Conservation (phyloP, 192 early-diverging fungal species). For the Coemansia sp. region DNA sequence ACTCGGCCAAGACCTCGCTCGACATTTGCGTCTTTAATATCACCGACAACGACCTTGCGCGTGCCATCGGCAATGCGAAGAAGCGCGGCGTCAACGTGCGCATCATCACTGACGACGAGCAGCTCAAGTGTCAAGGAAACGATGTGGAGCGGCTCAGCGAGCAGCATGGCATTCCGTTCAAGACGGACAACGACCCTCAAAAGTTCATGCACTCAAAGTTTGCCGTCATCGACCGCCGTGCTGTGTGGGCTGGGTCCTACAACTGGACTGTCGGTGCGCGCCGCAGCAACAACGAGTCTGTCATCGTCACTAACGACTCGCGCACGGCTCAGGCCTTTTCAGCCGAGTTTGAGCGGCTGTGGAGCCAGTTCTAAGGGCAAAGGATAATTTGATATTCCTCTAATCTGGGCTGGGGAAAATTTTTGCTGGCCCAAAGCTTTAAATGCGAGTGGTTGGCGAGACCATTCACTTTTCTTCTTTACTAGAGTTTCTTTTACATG, state of each 20-base stretch:
- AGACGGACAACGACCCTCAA: slow-evolving; percentile 48
- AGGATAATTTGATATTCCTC: background rate
- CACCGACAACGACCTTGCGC: slow-evolving; percentile 71
- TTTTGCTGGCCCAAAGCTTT: background rate
- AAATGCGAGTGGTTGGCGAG: background rate
- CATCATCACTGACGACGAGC: slow-evolving; percentile 73
- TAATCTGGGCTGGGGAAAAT: slow-evolving; percentile 3
- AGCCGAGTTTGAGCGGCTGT: slow-evolving; percentile 64
- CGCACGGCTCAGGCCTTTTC: slow-evolving; percentile 61
- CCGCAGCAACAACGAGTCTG: slow-evolving; percentile 68
- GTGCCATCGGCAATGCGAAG: slow-evolving; percentile 64
- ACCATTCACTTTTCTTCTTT: background rate
- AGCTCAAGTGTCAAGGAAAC: slow-evolving; percentile 59
- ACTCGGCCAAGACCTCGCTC: slow-evolving; percentile 59
- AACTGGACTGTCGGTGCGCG: slow-evolving; percentile 60
- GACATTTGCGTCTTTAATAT: slow-evolving; percentile 77
- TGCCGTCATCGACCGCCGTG: slow-evolving; percentile 60
- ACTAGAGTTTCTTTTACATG: background rate
- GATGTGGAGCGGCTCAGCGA: slow-evolving; percentile 59
- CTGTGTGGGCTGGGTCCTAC: slow-evolving; percentile 64
- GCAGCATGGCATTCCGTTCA: slow-evolving; percentile 56
- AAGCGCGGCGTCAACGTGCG: slow-evolving; percentile 60
- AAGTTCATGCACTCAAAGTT: slow-evolving; percentile 76
- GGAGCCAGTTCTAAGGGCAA: slow-evolving; percentile 56
- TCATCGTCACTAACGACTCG: slow-evolving; percentile 66